These are phyloP conservation scores for Platanthera guangdongensis DNA, from an alignment of 106 monocot species.

Conservation along the genomic window DNA sequence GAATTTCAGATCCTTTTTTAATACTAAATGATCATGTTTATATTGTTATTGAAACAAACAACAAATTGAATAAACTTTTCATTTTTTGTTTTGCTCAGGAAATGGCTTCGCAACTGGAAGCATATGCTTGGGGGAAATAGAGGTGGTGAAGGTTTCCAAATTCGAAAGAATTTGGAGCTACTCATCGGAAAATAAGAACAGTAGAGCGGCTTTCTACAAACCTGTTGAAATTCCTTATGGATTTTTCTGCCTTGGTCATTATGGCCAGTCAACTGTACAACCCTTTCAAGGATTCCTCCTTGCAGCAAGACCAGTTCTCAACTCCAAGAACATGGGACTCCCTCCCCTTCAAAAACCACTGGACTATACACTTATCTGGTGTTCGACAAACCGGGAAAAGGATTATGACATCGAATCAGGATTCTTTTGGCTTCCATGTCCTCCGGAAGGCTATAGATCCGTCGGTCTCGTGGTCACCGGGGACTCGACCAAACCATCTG, in stretches of 20 bases:
- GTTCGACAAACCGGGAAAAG: slow-evolving; percentile 32
- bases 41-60: not conserved
- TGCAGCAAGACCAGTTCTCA: slow-evolving; percentile 42
- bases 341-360: slow-evolving; percentile 70
- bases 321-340: not conserved
- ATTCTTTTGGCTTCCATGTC: slow-evolving; percentile 73
- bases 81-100: slow-evolving; percentile 29
- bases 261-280: slow-evolving; percentile 53
- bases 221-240: slow-evolving; percentile 61
- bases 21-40: too few species aligned
- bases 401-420: slow-evolving; percentile 35
- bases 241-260: slow-evolving; percentile 77
- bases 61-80: not conserved
- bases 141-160: slow-evolving; percentile 52
- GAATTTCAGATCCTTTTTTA: too few species aligned
- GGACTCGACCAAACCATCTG: slow-evolving; percentile 57
- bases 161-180: slow-evolving; percentile 76
- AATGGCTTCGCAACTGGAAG: slow-evolving; percentile 60
- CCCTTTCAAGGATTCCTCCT: slow-evolving; percentile 74
- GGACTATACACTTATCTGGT: slow-evolving; percentile 76
- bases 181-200: slow-evolving; percentile 12
- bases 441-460: slow-evolving; percentile 72
- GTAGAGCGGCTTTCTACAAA: slow-evolving; percentile 70
- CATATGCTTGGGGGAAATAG: slow-evolving; percentile 82
- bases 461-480: slow-evolving; percentile 68